Evolutionary conservation across 2,329 filamentous ascomycete species (phyloP).

Genomic region (Hymenoscyphus fructigenus): DNA sequence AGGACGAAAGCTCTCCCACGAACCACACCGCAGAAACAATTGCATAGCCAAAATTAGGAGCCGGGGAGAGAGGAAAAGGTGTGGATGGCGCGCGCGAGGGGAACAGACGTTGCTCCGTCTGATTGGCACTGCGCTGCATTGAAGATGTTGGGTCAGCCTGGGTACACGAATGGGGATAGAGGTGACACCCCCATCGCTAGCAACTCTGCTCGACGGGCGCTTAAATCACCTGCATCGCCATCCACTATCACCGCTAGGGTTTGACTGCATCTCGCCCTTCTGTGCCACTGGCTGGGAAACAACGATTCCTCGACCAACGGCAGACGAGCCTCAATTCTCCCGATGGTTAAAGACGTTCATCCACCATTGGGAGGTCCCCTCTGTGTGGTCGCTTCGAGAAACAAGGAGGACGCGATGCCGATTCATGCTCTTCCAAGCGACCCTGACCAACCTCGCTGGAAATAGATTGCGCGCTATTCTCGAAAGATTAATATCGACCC

Average conservation of each 20-base stretch:
- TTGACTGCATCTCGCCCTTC: constrained; percentile 8
- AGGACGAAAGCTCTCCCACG: neutral
- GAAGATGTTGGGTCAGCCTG: constrained; percentile 2
- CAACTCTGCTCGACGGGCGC: constrained; percentile 4
- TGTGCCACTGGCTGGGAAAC: constrained; percentile 5
- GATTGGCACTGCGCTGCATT: constrained; percentile 12
- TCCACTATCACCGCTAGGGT: constrained; percentile 1
- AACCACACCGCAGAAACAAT: constrained; percentile 12
- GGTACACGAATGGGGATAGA: constrained; percentile 7
- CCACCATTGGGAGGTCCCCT: neutral
- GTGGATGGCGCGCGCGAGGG: constrained; percentile 17
- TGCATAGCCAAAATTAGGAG: constrained; percentile 15
- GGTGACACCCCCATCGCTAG: constrained; percentile 3
- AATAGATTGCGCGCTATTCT: constrained; percentile 2
- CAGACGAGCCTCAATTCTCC: constrained; percentile 6
- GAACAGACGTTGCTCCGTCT: constrained; percentile 1
- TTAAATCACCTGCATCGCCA: constrained; percentile 3
- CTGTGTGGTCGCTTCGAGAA: neutral
- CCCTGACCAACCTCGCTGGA: neutral
- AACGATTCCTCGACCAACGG: neutral
- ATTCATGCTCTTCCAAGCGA: neutral
- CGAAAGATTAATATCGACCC: neutral
- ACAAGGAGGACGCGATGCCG: too few species aligned
- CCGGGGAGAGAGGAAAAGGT: constrained; percentile 5
- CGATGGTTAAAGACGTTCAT: neutral